Evolutionary conservation across 352 stramenopile genomes (phyloP), one percentile per base, ranked within the genome.

Genomic region (Phytophthora citricola): DNA sequence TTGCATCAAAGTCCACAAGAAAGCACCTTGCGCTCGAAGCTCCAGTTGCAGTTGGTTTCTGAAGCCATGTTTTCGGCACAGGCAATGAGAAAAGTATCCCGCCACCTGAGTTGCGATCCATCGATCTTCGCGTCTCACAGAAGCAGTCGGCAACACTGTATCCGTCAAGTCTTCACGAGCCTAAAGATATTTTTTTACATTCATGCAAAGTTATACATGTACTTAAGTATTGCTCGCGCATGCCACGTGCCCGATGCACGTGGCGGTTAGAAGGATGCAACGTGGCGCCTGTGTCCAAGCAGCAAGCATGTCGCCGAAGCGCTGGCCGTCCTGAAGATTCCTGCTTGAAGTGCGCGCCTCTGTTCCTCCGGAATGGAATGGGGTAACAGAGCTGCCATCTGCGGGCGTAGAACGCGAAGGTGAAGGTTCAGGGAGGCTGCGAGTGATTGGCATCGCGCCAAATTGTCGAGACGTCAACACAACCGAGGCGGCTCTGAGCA

Each of bases 321-420:
- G 45, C 5, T 15, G 58, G 34, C 39, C 38, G 51, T 58, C 40
- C 15, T 39, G 53, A 66, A 65, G 46, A 69, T 69, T 69, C 54
- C 46, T 31, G 54, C 22, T 69, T 70, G 29, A 54, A 70, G 55
- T 65, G 59, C 20, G 1, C 31, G 22, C 55, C 31, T 57, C 32
- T 70, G 54, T 70, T 61, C 17, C 39, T 54, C 8, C 39, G 48
- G 46, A 69, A 36, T 36, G 32, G 46, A 45, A 26, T 57, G 31
- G 31, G 31, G 31, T 36, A 36, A 36, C 31, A n/a, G 45, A 15
- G 36, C 20, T 14, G 55, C 49, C 63, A 71, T 67, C 57, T 71
- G 63, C 43, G 27, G n/a, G 45, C 10, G 43, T 46, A 40, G 63
- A 71, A 67, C 49, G 39, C 57, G 58, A 71, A 67, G 49, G 63